Percentiles rank a stretch among this genome's conserved stretches.
Evolutionary conservation across 768 basidiomycete species (phyloP).

Genomic region (Phlebiopsis gigantea): DNA sequence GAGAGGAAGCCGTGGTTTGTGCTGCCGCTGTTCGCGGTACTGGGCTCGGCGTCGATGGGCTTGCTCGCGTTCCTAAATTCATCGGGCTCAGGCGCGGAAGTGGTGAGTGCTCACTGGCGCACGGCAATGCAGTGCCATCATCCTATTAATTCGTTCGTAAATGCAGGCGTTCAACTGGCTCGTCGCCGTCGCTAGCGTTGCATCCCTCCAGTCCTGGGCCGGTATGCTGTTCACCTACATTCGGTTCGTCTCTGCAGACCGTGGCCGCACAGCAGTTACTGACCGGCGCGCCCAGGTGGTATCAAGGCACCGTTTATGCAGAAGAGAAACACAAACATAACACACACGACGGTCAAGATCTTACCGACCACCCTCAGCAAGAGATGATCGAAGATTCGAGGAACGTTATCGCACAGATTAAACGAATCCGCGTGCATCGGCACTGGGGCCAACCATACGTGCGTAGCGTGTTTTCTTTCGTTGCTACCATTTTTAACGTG

Average conservation of each 20-base stretch:
- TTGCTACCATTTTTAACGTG: neutral
- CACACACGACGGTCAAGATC: neutral
- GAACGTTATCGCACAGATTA: slow-evolving; percentile 13
- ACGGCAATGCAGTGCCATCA: neutral
- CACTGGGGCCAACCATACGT: slow-evolving; percentile 24
- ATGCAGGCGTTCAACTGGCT: slow-evolving; percentile 1
- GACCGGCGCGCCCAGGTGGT: slow-evolving; percentile 13
- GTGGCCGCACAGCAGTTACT: neutral
- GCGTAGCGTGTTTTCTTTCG: neutral
- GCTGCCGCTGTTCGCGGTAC: slow-evolving; percentile 10
- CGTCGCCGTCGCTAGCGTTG: slow-evolving; percentile 16
- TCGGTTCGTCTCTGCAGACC: slow-evolving; percentile 5
- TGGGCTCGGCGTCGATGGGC: slow-evolving; percentile 8
- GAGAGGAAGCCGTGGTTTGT: slow-evolving; percentile 7
- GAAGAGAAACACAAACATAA: slow-evolving; percentile 14
- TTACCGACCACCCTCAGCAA: neutral
- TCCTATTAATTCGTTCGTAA: neutral
- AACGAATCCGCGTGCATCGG: slow-evolving; percentile 19
- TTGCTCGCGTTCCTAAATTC: slow-evolving; percentile 7
- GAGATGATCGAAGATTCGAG: neutral
- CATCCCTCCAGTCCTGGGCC: slow-evolving; percentile 21
- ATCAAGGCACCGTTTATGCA: slow-evolving; percentile 20
- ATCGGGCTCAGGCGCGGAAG: slow-evolving; percentile 1
- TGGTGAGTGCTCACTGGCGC: neutral
- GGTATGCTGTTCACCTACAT: slow-evolving; percentile 24